phyloP scores from a whole-genome alignment of 1,284 basidiomycete genomes.

The Pyrrhoderma noxium region DNA sequence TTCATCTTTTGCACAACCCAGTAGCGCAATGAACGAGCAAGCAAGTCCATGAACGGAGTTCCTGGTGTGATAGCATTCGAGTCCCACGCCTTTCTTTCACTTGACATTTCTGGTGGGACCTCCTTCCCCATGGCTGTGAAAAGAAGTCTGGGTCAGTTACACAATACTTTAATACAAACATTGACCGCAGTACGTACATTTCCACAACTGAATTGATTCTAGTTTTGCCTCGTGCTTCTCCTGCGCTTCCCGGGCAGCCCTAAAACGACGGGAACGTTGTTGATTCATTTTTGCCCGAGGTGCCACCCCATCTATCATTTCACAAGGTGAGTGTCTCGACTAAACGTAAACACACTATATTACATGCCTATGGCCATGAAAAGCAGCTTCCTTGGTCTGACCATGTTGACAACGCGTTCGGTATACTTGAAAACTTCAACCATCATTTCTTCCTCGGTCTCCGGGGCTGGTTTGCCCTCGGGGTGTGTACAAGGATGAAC shows the following conservation, averaged over 20 bases:
- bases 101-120: constrained; percentile 78
- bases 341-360: constrained; percentile 6
- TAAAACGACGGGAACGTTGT: constrained; percentile 92
- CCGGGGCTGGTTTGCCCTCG: constrained; percentile 93
- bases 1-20: constrained; percentile 98
- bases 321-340: constrained; percentile 7
- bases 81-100: constrained; percentile 84
- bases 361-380: constrained; percentile 94
- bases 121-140: constrained; percentile 85
- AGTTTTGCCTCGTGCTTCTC: constrained; percentile 85
- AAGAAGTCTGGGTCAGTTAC: not conserved
- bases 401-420: constrained; percentile 95
- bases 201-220: constrained; percentile 80
- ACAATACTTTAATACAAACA: not conserved
- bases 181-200: constrained; percentile 42
- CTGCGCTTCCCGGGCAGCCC: constrained; percentile 90
- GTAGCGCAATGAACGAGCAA: constrained; percentile 85
- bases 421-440: constrained; percentile 95
- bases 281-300: constrained; percentile 99
- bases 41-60: constrained; percentile 96
- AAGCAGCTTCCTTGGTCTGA: constrained; percentile 88
- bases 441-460: constrained; percentile 99
- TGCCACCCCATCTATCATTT: constrained; percentile 82
- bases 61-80: constrained; percentile 98
- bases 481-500: constrained; percentile 99